These are phyloP conservation scores for Chytriomyces sp. DNA, from an alignment of 192 early-diverging fungal species.

Conservation along the genomic window DNA sequence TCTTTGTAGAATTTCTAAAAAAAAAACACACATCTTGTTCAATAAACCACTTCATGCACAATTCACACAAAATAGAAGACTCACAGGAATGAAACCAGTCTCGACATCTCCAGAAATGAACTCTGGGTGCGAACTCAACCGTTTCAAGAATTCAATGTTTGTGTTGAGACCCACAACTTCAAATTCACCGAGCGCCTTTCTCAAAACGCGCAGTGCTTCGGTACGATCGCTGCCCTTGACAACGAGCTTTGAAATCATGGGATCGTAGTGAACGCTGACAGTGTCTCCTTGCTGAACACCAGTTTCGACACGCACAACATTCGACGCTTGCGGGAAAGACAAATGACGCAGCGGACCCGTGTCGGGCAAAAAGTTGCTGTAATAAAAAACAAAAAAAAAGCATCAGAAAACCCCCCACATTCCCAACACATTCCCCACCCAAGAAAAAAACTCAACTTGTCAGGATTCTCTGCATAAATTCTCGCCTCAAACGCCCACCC, in stretches of 20 bases:
- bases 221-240: conserved; percentile 80
- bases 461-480: conserved; percentile 96
- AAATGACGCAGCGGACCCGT: conserved; percentile 86
- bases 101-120: conserved; percentile 90
- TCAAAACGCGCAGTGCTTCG: conserved; percentile 80
- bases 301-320: conserved; percentile 84
- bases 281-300: conserved; percentile 90
- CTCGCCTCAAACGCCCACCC: conserved; percentile 97
- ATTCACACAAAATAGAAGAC: background rate
- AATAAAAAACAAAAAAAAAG: conserved; percentile 12
- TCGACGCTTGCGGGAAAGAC: conserved; percentile 66
- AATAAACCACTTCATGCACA: too few relatives aligned
- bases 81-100: conserved; percentile 83
- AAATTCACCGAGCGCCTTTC: conserved; percentile 83
- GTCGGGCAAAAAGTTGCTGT: conserved; percentile 87
- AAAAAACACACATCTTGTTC: conserved; percentile 46
- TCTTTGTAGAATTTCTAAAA: conserved; percentile 67
- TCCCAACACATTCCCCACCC: background rate
- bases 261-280: conserved; percentile 92
- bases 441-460: conserved; percentile 49
- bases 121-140: conserved; percentile 75
- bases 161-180: conserved; percentile 89
- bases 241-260: conserved; percentile 95
- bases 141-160: conserved; percentile 90
- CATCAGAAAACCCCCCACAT: conserved; percentile 35